A percentile compares a stretch with the other conserved stretches of the same genome.
phyloP scores from a whole-genome alignment of 192 early-diverging fungal genomes.

The Gryganskiella cystojenkinii region DNA sequence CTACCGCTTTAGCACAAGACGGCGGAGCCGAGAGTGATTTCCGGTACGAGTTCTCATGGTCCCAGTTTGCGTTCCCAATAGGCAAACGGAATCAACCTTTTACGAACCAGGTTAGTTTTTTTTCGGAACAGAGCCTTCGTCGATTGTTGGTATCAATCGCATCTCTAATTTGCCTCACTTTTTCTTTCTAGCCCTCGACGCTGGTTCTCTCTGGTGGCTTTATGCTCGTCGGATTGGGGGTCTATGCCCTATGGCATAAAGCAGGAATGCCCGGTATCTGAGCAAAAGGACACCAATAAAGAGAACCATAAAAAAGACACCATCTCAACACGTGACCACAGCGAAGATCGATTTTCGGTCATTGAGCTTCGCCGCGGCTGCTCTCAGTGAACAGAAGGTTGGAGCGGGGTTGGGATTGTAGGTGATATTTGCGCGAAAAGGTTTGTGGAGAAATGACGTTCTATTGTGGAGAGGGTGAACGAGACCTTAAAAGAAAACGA shows the following conservation, averaged over 20 bases:
- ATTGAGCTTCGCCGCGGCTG: too few relatives aligned
- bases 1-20: background rate
- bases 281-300: background rate
- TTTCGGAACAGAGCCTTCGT: too few relatives aligned
- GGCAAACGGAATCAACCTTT: conserved; percentile 6
- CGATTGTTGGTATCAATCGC: too few relatives aligned
- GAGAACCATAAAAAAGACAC: too few relatives aligned
- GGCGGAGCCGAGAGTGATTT: background rate
- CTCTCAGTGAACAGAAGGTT: too few relatives aligned
- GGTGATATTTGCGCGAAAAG: too few relatives aligned
- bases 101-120: conserved; percentile 24
- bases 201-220: conserved; percentile 33
- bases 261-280: conserved; percentile 14
- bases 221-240: conserved; percentile 36
- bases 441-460: too few relatives aligned
- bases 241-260: conserved; percentile 38
- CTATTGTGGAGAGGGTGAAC: too few relatives aligned
- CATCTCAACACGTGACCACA: too few relatives aligned
- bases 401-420: too few relatives aligned
- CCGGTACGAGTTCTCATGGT: conserved; percentile 22
- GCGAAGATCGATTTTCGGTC: too few relatives aligned
- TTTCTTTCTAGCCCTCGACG: conserved; percentile 18
- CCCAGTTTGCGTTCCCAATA: conserved; percentile 42
- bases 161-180: background rate
- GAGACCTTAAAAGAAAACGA: too few relatives aligned